Percentiles rank a stretch among this genome's conserved stretches.
phyloP scores from a whole-genome alignment of 805 yeast species.

The Zygoascus biomembranicola region DNA sequence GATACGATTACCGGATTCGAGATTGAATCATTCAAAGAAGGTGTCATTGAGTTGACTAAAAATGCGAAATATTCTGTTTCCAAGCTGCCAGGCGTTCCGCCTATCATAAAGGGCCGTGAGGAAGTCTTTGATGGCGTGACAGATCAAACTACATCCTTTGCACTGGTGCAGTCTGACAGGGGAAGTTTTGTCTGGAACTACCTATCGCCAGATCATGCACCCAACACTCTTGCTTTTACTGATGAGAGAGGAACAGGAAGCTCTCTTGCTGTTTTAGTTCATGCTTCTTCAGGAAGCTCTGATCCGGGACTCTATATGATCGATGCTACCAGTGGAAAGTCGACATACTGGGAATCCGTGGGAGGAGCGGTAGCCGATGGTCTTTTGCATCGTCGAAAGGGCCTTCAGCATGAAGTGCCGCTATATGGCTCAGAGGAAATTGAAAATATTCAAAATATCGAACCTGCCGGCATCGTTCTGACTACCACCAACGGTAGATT shows the following conservation, averaged over 20 bases:
- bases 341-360: constrained; percentile 67
- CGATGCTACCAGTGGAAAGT: constrained; percentile 47
- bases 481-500: constrained; percentile 67
- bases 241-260: constrained; percentile 3
- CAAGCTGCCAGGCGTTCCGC: constrained; percentile 49
- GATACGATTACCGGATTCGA: not conserved
- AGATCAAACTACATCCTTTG: constrained; percentile 41
- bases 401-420: constrained; percentile 32
- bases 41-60: constrained; percentile 44
- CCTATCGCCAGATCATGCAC: constrained; percentile 50
- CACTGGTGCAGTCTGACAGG: constrained; percentile 41
- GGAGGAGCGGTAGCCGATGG: constrained; percentile 62
- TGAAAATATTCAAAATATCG: constrained; percentile 48
- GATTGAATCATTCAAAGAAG: constrained; percentile 3
- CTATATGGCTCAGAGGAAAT: constrained; percentile 48
- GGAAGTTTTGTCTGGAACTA: constrained; percentile 63
- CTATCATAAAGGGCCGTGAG: constrained; percentile 17
- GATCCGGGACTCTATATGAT: constrained; percentile 68
- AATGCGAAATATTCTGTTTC: constrained; percentile 51
- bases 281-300: constrained; percentile 43
- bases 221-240: constrained; percentile 49
- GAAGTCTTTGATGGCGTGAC: constrained; percentile 33
- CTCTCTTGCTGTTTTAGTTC: constrained; percentile 48
- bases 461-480: constrained; percentile 65
- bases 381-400: constrained; percentile 35